Conservation (phyloP, 73 alveolate species). For the Paramecium biaurelia region DNA sequence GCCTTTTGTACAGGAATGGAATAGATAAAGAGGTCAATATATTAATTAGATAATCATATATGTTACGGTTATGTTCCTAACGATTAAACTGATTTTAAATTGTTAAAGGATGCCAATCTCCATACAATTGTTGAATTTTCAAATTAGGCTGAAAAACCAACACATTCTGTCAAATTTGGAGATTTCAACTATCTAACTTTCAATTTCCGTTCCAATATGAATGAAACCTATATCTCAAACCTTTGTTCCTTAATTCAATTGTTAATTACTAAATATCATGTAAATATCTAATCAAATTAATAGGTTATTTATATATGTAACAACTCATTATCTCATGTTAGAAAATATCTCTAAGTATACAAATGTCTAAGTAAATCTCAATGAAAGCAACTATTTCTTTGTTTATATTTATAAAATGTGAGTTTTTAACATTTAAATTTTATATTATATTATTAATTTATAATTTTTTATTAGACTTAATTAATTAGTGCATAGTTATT, state of each 20-base stretch:
- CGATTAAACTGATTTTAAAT: neutral
- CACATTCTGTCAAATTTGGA: neutral
- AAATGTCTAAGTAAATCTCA: neutral
- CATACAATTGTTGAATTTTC: neutral
- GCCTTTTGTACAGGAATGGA: neutral
- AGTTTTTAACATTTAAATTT: neutral
- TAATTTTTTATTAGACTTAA: neutral
- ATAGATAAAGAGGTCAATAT: neutral
- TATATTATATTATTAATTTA: neutral
- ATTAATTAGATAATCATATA: neutral
- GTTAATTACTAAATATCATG: neutral
- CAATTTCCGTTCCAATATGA: neutral
- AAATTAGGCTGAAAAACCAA: neutral
- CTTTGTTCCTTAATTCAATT: neutral
- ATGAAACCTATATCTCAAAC: neutral
- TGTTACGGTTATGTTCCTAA: conserved; percentile 31
- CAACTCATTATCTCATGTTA: conserved; percentile 39
- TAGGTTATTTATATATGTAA: conserved; percentile 27
- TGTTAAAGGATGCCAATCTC: neutral
- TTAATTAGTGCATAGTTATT: neutral
- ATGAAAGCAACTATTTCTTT: neutral
- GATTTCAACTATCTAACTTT: neutral
- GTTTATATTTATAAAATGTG: neutral
- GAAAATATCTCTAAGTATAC: neutral
- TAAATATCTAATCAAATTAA: neutral